Base-by-base conservation (phyloP, 2,329 filamentous ascomycete genomes). In the Claviceps sp. region DNA sequence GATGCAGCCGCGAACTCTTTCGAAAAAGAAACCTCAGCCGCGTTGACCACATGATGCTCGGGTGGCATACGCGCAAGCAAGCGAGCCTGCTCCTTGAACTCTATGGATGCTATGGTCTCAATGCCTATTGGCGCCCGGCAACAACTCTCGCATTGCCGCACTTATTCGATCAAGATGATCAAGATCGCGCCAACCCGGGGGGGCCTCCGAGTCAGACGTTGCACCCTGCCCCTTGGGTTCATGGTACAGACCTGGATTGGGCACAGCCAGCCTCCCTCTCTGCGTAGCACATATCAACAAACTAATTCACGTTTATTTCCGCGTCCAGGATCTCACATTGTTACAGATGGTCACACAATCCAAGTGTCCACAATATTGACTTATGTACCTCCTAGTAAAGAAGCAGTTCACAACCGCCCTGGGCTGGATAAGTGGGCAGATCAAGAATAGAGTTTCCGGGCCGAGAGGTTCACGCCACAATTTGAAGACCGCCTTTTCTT, bases 261-360 rank as follows among this genome's bases (percentile, higher is more conserved):
- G 2, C 37, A 17, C 7, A 26, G 8, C 22, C 37, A 8, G 11
- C 22, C 22, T 48, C 37, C 22, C 11, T 16, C 7, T 5, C 44
- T 30, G 30, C 42, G 45, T 22, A 38, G 34, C 41, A 45, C 48
- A 50, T 50, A 17, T 39, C 34, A 43, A 42, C 30, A 39, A 50
- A 50, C 34, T 38, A 38, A 3, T 24, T 30, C 41, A n/a, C 26
- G 13, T 50, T 22, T 11, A 39, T 7, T 50, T 45, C 19, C 41
- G 11, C 17, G 13, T 42, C 10, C 26, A 46, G 42, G 34, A 45
- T 50, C 30, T 40, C 30, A 30, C 16, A 37, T 39, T 26, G 49
- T 50, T 40, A 40, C 49, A 50, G 37, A 37, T 26, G 34, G 49
- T 50, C 19, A 24, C 42, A 50, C 49, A 50, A 46, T 41, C 19